Conservation (phyloP, 2,329 filamentous ascomycete genomes). For the Lizonia empirigonia region DNA sequence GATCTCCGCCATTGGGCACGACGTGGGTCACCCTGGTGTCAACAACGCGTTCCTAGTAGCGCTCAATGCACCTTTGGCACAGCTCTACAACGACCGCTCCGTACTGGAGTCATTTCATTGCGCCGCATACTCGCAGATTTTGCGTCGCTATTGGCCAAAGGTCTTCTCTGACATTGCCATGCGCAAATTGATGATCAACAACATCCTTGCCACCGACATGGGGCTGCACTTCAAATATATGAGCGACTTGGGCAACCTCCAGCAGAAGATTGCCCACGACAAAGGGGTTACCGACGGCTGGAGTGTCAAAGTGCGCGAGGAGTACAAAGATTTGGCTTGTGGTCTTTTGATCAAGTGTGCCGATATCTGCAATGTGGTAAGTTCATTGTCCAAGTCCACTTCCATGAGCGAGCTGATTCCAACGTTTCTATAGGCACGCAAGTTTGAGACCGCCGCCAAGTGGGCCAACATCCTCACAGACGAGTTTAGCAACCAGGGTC, state of each 20-base stretch:
- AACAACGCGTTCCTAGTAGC: conserved; percentile 96
- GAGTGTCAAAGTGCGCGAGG: conserved; percentile 75
- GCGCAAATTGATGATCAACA: conserved; percentile 91
- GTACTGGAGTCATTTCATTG: conserved; percentile 98
- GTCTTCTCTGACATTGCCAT: conserved; percentile 80
- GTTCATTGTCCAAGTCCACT: conserved; percentile 51
- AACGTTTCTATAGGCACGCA: conserved; percentile 68
- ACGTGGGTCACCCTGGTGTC: conserved; percentile 95
- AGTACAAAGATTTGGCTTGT: conserved; percentile 81
- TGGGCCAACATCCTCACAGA: conserved; percentile 96
- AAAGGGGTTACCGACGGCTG: conserved; percentile 70
- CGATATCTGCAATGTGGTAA: conserved; percentile 96
- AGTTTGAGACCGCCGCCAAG: conserved; percentile 77
- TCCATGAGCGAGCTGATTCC: neutral
- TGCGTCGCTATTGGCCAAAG: conserved; percentile 87
- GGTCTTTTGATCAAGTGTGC: conserved; percentile 96
- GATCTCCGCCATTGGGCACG: conserved; percentile 95
- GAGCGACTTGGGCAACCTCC: conserved; percentile 80
- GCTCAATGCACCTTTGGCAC: conserved; percentile 88
- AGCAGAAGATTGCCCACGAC: conserved; percentile 74
- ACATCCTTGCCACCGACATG: conserved; percentile 98
- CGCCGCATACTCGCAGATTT: conserved; percentile 93
- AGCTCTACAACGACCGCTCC: conserved; percentile 95
- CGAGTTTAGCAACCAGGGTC: conserved; percentile 90
- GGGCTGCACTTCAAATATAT: conserved; percentile 96